phyloP scores from a whole-genome alignment of 495 filamentous ascomycete genomes.

The Cercophora samala region DNA sequence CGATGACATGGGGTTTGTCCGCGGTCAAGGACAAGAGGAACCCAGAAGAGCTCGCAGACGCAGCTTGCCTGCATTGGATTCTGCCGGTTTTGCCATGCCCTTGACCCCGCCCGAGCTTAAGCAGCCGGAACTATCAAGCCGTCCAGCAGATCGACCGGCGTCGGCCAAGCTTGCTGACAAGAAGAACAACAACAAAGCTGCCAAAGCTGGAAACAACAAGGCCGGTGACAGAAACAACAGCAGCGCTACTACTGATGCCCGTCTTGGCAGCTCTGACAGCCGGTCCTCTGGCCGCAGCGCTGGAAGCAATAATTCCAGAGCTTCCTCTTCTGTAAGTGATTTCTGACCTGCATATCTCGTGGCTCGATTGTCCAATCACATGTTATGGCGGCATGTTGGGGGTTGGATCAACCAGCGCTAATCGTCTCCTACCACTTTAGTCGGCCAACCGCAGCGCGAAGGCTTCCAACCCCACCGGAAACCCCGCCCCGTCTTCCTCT shows the following conservation, averaged over 20 bases:
- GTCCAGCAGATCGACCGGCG: conserved; percentile 34
- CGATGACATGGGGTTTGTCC: conserved; percentile 54
- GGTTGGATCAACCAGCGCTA: conserved; percentile 32
- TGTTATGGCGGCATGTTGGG: conserved; percentile 19
- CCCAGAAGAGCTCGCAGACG: conserved; percentile 76
- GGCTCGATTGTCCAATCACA: conserved; percentile 42
- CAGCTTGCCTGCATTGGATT: conserved; percentile 79
- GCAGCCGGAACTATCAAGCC: conserved; percentile 39
- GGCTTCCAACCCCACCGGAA: conserved; percentile 41
- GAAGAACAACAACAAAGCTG: conserved; percentile 35
- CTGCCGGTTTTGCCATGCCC: conserved; percentile 48
- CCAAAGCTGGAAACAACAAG: conserved; percentile 23
- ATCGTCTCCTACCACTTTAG: conserved; percentile 33
- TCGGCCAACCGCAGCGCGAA: conserved; percentile 49
- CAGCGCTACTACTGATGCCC: conserved; percentile 26
- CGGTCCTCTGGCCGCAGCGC: conserved; percentile 36
- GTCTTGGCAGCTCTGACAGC: conserved; percentile 45
- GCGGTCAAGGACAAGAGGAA: conserved; percentile 52
- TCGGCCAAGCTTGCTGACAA: conserved; percentile 37
- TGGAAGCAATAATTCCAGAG: conserved; percentile 36
- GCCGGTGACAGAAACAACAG: conserved; percentile 21
- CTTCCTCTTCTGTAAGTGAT: conserved; percentile 45
- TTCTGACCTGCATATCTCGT: conserved; percentile 7
- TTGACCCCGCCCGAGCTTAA: conserved; percentile 40
- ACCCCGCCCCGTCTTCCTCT: conserved; percentile 45